Percentiles rank a stretch among this genome's conserved stretches.
Evolutionary conservation across 345 rosid species (phyloP).

Genomic region (Ceriops tagal): DNA sequence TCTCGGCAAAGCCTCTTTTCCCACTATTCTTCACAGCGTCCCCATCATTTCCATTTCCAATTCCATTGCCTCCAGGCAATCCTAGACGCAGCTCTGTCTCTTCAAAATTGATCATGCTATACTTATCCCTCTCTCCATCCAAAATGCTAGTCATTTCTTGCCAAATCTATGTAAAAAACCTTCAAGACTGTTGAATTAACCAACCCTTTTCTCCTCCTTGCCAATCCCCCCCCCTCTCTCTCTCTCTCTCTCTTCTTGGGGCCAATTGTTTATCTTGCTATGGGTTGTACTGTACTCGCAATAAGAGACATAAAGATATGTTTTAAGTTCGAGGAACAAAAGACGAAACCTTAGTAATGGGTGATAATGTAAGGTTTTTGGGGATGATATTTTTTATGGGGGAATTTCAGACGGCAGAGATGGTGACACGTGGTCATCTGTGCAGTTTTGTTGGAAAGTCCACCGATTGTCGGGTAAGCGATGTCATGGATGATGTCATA

Average conservation of each 20-base stretch:
- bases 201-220: background rate
- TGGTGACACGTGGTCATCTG: conserved; percentile 42
- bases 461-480: conserved; percentile 49
- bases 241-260: background rate
- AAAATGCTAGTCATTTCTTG: conserved; percentile 13
- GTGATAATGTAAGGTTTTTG: conserved; percentile 24
- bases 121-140: conserved; percentile 19
- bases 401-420: conserved; percentile 34
- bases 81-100: conserved; percentile 88
- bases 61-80: conserved; percentile 13
- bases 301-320: background rate
- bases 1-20: conserved; percentile 28
- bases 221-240: background rate
- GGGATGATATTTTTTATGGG: background rate
- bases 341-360: conserved; percentile 21
- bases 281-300: background rate
- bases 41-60: conserved; percentile 4
- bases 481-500: conserved; percentile 51
- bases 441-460: conserved; percentile 32
- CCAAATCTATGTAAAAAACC: background rate
- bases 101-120: conserved; percentile 65
- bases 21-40: conserved; percentile 7
- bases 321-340: conserved; percentile 6
- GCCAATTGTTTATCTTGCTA: background rate
- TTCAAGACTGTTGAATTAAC: background rate